Conservation (phyloP, 2,329 filamentous ascomycete genomes). For the Pseudogymnoascus sp. region DNA sequence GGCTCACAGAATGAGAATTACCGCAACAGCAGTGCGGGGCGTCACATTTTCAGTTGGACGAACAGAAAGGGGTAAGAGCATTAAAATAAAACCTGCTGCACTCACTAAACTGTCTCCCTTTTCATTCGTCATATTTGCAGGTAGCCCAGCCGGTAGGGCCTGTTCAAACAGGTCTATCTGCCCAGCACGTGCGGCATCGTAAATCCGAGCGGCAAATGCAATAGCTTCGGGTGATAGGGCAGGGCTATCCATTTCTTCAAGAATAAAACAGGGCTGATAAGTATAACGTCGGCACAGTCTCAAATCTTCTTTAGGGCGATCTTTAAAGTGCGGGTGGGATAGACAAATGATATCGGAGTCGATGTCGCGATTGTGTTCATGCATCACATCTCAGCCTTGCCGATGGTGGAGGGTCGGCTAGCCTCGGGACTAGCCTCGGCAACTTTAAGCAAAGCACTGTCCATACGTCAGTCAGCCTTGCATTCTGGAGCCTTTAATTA, state of each 20-base stretch:
- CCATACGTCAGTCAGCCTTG: constrained; percentile 6
- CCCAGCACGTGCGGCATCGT: constrained; percentile 56
- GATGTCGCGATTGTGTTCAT: not conserved
- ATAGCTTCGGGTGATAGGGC: constrained; percentile 50
- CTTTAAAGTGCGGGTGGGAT: not conserved
- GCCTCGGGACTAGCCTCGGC: constrained; percentile 3
- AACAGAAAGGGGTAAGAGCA: not conserved
- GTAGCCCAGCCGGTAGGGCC: constrained; percentile 57
- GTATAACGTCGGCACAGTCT: not conserved
- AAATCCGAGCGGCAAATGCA: constrained; percentile 57
- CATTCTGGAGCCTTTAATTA: not conserved
- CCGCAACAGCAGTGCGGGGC: not conserved
- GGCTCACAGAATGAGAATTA: not conserved
- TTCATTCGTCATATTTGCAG: constrained; percentile 62
- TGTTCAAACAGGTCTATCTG: constrained; percentile 50
- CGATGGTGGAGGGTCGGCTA: not conserved
- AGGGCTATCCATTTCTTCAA: not conserved
- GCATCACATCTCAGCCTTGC: constrained; percentile 5
- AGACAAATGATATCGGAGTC: not conserved
- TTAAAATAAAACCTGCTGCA: not conserved
- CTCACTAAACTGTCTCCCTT: constrained; percentile 63
- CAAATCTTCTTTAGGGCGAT: not conserved
- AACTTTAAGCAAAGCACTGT: not conserved
- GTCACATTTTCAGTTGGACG: not conserved
- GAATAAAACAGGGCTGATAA: not conserved